Evolutionary conservation across 1,284 basidiomycete species (phyloP).

Genomic region (Puccinia hordei): DNA sequence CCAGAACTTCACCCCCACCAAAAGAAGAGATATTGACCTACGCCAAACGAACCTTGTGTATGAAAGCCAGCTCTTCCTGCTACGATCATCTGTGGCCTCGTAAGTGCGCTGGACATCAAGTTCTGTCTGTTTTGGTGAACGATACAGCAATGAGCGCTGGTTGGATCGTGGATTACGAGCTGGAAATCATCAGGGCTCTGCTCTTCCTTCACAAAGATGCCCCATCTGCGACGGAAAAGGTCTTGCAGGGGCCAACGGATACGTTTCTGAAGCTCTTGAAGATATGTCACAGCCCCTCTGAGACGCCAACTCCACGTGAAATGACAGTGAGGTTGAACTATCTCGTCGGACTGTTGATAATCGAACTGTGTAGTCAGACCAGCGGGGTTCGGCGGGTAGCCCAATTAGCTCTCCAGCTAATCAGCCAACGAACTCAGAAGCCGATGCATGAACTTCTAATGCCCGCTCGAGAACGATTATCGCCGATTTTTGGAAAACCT

Average conservation of each 20-base stretch:
- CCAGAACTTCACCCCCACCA: conserved; percentile 56
- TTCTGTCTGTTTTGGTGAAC: conserved; percentile 75
- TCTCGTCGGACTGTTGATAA: conserved; percentile 81
- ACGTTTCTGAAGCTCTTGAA: conserved; percentile 77
- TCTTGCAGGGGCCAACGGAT: conserved; percentile 77
- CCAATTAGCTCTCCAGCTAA: conserved; percentile 77
- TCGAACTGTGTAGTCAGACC: conserved; percentile 85
- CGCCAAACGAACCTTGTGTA: conserved; percentile 59
- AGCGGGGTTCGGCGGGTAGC: conserved; percentile 80
- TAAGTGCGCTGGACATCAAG: conserved; percentile 82
- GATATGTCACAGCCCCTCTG: conserved; percentile 66
- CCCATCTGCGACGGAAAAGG: conserved; percentile 81
- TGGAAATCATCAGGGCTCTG: conserved; percentile 86
- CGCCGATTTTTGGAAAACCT: conserved; percentile 91
- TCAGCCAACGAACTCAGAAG: conserved; percentile 75
- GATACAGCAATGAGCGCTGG: conserved; percentile 72
- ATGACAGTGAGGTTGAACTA: conserved; percentile 62
- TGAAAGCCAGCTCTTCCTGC: conserved; percentile 72
- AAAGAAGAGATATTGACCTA: conserved; percentile 60
- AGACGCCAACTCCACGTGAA: conserved; percentile 59
- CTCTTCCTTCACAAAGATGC: conserved; percentile 94
- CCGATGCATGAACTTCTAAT: conserved; percentile 76
- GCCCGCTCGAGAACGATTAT: conserved; percentile 83
- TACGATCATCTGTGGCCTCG: conserved; percentile 83
- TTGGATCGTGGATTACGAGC: conserved; percentile 85